These are phyloP conservation scores for Taxillus chinensis DNA, from an alignment of 164 flowering plant species.

Conservation along the genomic window DNA sequence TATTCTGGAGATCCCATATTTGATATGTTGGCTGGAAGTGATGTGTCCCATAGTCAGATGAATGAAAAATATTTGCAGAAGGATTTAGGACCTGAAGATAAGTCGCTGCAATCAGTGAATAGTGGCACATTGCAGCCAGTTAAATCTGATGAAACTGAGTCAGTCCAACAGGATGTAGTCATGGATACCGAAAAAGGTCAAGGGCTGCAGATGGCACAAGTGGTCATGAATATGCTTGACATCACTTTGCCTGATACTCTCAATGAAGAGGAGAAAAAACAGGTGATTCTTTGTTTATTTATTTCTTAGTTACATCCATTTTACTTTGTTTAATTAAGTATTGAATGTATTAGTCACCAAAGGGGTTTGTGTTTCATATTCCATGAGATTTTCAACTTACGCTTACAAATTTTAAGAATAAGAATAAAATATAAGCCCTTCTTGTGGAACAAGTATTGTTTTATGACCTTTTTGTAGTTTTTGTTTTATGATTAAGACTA, in stretches of 20 bases:
- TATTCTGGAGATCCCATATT: slow-evolving; percentile 14
- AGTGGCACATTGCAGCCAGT: slow-evolving; percentile 16
- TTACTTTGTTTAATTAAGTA: too few species aligned
- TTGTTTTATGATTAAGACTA: too few species aligned
- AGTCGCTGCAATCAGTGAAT: slow-evolving; percentile 14
- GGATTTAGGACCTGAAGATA: slow-evolving; percentile 9
- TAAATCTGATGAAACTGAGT: slow-evolving; percentile 26
- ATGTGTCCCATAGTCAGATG: slow-evolving; percentile 10
- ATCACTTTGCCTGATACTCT: slow-evolving; percentile 71
- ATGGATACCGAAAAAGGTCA: slow-evolving; percentile 47
- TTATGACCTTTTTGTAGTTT: too few species aligned
- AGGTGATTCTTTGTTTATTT: slow-evolving; percentile 36
- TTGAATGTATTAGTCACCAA: too few species aligned
- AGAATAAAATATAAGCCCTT: too few species aligned
- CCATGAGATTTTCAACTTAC: too few species aligned
- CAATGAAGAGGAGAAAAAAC: slow-evolving; percentile 60
- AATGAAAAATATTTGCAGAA: slow-evolving; percentile 4
- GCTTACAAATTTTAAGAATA: too few species aligned
- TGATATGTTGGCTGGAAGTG: slow-evolving; percentile 19
- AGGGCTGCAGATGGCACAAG: slow-evolving; percentile 60
- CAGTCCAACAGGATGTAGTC: slow-evolving; percentile 18
- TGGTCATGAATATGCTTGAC: slow-evolving; percentile 92
- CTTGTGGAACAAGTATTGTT: too few species aligned
- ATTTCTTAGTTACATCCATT: too few species aligned
- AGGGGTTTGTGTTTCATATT: too few species aligned